phyloP scores from a whole-genome alignment of 495 filamentous ascomycete genomes.

The Penicillium roqueforti region DNA sequence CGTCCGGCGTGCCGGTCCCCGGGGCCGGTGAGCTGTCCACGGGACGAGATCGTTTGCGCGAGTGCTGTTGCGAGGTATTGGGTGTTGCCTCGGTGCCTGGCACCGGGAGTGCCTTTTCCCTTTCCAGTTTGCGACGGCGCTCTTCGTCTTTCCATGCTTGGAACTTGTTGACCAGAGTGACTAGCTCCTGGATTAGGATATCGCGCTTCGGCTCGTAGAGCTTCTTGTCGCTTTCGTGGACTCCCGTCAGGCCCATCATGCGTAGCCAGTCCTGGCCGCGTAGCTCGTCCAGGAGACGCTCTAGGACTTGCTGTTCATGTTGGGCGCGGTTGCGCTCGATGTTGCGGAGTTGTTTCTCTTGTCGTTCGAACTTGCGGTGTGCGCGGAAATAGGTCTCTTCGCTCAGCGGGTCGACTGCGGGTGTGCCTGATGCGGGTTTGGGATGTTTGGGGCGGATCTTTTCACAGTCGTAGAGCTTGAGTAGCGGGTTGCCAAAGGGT shows the following conservation, averaged over 20 bases:
- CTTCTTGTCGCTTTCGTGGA: constrained; percentile 77
- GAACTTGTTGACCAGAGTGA: constrained; percentile 80
- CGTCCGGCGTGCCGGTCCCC: constrained; percentile 38
- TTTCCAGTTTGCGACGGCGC: constrained; percentile 68
- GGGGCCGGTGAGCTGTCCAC: constrained; percentile 22
- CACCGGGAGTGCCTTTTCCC: constrained; percentile 50
- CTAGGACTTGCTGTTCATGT: constrained; percentile 85
- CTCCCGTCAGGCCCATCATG: constrained; percentile 84
- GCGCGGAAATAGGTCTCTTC: constrained; percentile 64
- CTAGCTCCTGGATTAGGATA: constrained; percentile 76
- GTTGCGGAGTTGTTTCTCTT: constrained; percentile 90
- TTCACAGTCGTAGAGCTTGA: constrained; percentile 35
- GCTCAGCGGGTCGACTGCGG: constrained; percentile 56
- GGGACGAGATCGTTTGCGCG: constrained; percentile 23
- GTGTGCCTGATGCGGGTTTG: constrained; percentile 1
- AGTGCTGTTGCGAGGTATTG: constrained; percentile 13
- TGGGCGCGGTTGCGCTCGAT: constrained; percentile 87
- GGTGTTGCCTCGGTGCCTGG: constrained; percentile 5
- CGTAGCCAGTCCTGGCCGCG: constrained; percentile 91
- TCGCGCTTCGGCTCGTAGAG: constrained; percentile 80
- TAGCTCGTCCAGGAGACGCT: constrained; percentile 79
- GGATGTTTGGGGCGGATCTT: constrained; percentile 30
- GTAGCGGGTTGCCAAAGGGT: constrained; percentile 41
- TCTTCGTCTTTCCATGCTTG: constrained; percentile 84
- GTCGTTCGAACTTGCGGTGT: constrained; percentile 75